Evolutionary conservation across 2,329 filamentous ascomycete genomes (phyloP), one percentile per base, ranked within the genome.

Genomic region (Pyricularia sp.): DNA sequence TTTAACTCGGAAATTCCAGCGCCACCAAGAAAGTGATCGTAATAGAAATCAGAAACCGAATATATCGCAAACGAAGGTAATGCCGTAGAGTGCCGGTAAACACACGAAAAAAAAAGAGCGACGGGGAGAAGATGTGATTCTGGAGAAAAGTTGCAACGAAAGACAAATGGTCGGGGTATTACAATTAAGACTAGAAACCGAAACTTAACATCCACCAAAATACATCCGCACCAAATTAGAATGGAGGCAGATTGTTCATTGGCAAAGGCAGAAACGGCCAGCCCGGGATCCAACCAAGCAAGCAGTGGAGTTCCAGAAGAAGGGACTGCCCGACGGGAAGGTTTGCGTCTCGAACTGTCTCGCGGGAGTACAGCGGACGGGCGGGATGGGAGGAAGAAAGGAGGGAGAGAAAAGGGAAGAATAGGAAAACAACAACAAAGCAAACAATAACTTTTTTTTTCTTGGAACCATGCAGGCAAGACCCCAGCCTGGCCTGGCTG

Each of bases 291-390:
- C 55, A 30, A 28, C 55, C 55, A 59, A 59, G 55, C 55, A 59
- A 59, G 55, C 31, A 26, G 24, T 59, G 49, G 53, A 64, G 24
- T 30, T 40, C 49, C 13, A 49, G n/a, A 31, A 35, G 22, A 49
- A 40, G 40, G 31, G 26, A 49, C 35, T 44, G 55, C 55, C 31
- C 35, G 33, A 62, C 60, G 24, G 35, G 33, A 49, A 1, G 33
- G 33, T 62, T 62, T 13, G 24, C 44, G 61, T 62, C 61, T 62
- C 61, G 61, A 49, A 62, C 44, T 40, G 61, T 62, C 61, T 62
- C 61, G 35, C 33, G 35, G 61, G 44, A 62, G 61, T 19, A 62
- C 61, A 49, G 55, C 55, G 55, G 55, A 59, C 61, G 61, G 61
- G 61, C 60, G 35, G 61, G 61, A 62, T 28, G 61, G n/a, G 44